Conservation (phyloP, 106 monocot species). For the Acanthochlamys bracteata region DNA sequence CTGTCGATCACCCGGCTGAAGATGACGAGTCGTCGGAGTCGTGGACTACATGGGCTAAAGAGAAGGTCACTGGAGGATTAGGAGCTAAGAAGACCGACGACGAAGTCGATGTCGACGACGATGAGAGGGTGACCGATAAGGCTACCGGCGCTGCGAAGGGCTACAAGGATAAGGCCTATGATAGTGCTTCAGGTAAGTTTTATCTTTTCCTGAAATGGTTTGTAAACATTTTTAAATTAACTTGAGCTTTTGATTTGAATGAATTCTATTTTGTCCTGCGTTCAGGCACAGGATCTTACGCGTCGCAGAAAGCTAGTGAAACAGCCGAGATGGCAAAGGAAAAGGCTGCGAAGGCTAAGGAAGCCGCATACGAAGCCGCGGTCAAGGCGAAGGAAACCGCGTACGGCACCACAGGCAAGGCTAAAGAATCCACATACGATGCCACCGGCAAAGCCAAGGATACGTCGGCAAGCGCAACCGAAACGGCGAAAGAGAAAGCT, state of each 20-base stretch:
- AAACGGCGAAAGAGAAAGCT: neutral
- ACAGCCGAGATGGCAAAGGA: neutral
- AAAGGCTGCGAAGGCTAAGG: neutral
- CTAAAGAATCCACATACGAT: neutral
- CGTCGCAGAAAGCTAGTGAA: neutral
- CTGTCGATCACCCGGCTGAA: neutral
- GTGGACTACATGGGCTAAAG: neutral
- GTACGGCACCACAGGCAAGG: neutral
- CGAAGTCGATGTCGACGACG: neutral
- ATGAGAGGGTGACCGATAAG: neutral
- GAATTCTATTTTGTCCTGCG: neutral
- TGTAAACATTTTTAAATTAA: neutral
- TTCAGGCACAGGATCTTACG: neutral
- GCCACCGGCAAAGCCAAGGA: neutral
- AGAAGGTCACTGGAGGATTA: slow-evolving; percentile 1
- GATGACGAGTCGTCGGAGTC: neutral
- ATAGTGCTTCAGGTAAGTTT: neutral
- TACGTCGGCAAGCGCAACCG: neutral
- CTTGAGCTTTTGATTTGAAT: neutral
- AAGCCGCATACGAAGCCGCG: neutral
- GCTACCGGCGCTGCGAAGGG: neutral
- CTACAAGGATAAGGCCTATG: neutral
- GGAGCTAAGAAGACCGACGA: neutral
- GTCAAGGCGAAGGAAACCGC: too few species aligned
- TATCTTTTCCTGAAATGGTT: neutral